These are phyloP conservation scores for Pleurostoma richardsiae DNA, from an alignment of 2,329 filamentous ascomycete species.

Conservation along the genomic window DNA sequence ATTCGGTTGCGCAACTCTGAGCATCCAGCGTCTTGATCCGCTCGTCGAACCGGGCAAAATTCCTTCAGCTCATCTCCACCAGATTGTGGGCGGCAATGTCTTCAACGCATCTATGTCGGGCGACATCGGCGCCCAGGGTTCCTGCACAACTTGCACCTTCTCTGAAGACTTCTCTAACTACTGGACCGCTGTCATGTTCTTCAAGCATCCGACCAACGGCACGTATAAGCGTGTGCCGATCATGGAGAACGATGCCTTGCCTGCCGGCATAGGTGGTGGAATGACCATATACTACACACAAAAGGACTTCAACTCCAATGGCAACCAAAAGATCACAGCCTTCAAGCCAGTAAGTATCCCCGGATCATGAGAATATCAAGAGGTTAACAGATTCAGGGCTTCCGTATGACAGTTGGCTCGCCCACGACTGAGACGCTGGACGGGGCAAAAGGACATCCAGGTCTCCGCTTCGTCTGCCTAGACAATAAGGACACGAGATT, in stretches of 20 bases:
- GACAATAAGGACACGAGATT: conserved; percentile 31
- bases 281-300: conserved; percentile 37
- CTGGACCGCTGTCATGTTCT: conserved; percentile 23
- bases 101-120: conserved; percentile 17
- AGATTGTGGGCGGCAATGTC: conserved; percentile 15
- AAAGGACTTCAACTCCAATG: conserved; percentile 30
- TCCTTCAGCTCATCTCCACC: conserved; percentile 15
- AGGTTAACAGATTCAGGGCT: conserved; percentile 21
- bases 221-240: conserved; percentile 22
- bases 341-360: conserved; percentile 22
- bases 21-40: conserved; percentile 20
- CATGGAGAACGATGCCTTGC: conserved; percentile 18
- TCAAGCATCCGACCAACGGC: conserved; percentile 12
- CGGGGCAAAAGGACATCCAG: conserved; percentile 3
- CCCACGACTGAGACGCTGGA: conserved; percentile 16
- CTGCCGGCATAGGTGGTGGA: conserved; percentile 28
- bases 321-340: conserved; percentile 31
- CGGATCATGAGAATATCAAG: not conserved
- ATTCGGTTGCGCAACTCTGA: conserved; percentile 21
- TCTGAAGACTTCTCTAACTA: conserved; percentile 26
- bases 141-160: conserved; percentile 26
- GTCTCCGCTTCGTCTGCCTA: conserved; percentile 34
- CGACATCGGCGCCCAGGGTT: conserved; percentile 19
- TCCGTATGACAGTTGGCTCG: conserved; percentile 33
- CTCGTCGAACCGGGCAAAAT: conserved; percentile 13